These are phyloP conservation scores for Apiospora sp. DNA, from an alignment of 2,329 filamentous ascomycete genomes.

Conservation along the genomic window DNA sequence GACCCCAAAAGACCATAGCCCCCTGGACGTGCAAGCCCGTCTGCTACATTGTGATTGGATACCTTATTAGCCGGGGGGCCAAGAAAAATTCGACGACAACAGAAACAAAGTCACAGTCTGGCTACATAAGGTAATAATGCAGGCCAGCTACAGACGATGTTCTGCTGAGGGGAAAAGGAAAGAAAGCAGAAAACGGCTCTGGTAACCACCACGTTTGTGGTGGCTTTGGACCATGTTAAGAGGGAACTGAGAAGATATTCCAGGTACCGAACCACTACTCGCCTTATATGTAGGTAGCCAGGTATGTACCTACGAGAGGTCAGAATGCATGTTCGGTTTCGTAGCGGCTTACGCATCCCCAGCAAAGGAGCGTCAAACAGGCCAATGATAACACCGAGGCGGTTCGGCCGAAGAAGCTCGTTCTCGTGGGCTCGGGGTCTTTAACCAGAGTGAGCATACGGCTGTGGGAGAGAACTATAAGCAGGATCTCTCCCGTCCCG, in stretches of 20 bases:
- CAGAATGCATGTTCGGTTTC: background rate
- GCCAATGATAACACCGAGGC: background rate
- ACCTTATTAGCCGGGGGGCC: background rate
- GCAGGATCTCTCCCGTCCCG: background rate
- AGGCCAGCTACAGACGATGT: background rate
- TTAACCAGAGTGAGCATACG: background rate
- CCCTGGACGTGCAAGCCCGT: slow-evolving; percentile 12
- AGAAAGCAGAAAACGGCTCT: background rate
- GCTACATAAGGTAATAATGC: background rate
- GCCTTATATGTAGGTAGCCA: background rate
- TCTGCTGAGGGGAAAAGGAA: background rate
- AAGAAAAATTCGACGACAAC: background rate
- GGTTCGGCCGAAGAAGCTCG: background rate
- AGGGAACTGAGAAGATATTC: background rate
- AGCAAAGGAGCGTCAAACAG: background rate
- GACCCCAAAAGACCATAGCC: slow-evolving; percentile 8
- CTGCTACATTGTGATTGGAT: background rate
- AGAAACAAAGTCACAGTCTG: background rate
- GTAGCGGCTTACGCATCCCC: background rate
- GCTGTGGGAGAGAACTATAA: background rate
- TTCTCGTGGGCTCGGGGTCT: background rate
- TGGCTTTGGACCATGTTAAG: background rate
- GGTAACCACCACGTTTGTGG: background rate
- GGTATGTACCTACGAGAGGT: background rate
- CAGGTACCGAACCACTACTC: background rate